Evolutionary conservation across 345 rosid species (phyloP).

Genomic region (Ceriops decandra): DNA sequence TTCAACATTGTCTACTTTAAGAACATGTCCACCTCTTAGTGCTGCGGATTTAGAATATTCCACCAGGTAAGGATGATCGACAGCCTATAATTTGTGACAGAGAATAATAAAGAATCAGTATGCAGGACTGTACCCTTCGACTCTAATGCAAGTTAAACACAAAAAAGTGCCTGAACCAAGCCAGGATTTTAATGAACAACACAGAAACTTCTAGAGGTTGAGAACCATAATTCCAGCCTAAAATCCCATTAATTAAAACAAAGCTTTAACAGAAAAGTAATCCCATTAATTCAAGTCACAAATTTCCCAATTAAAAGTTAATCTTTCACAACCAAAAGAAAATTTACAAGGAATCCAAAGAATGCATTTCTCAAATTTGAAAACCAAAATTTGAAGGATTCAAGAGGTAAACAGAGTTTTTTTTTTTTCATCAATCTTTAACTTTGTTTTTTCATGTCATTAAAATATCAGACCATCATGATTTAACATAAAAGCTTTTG

Average conservation of each 20-base stretch:
- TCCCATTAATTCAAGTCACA: not conserved
- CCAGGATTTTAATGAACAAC: not conserved
- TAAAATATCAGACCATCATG: no score
- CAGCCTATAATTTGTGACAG: slow-evolving; percentile 61
- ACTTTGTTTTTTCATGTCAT: no score
- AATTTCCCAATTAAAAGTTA: not conserved
- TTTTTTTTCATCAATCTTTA: no score
- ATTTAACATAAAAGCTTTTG: no score
- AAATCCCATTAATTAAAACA: not conserved
- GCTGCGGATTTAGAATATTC: slow-evolving; percentile 59
- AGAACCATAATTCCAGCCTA: not conserved
- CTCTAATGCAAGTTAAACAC: not conserved
- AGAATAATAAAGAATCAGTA: slow-evolving; percentile 17
- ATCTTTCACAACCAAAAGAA: not conserved
- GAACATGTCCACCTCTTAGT: slow-evolving; percentile 29
- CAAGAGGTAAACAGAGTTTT: no score
- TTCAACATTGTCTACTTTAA: slow-evolving; percentile 36
- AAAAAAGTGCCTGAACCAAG: not conserved
- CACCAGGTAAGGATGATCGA: slow-evolving; percentile 97
- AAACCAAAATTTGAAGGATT: not conserved
- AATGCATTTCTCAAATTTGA: not conserved
- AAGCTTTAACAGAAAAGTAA: not conserved
- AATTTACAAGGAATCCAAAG: not conserved
- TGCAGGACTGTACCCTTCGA: not conserved
- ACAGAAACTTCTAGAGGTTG: no score